Evolutionary conservation across 805 yeast species (phyloP), one percentile per base, ranked within the genome.

Genomic region (Candida ponderosae): DNA sequence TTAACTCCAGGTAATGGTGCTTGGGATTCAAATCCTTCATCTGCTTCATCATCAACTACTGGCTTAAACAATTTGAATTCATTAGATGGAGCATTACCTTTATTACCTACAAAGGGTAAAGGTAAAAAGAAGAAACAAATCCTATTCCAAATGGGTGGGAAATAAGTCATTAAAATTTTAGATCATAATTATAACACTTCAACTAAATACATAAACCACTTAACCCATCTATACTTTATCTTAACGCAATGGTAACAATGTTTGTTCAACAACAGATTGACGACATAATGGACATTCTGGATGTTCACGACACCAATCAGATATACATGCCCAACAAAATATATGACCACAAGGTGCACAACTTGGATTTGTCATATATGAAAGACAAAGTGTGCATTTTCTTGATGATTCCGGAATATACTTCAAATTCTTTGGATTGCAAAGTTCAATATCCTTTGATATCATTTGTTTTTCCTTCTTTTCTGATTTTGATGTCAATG

Each of bases 251-350:
- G 56, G 57, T 31, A 54, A 39, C 18, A 53, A 33, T 16, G 45
- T 29, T 38, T 52, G 57, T 34, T 51, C 55, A 21, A 68, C 61
- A 35, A 86, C 71, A 18, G 64, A 68, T 45, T 81, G 93, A 37
- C 97, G 61, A 53, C 97, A 93, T 20, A 93, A 63, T 0, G 98
- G 97, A 54, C 98, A 90, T 52, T 88, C 96, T 0, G 87, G 80
- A 41, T 73, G 65, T 46, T 88, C 96, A 43, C 86, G 68, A 40
- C 88, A 76, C 97, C 97, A 90, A 48, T 84, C 95, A 6, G 78
- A 68, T 5, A 88, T 77, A 56, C 97, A 90, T 6, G 66, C 68
- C 97, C 97, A 90, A 60, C 98, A 90, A 57, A 85, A 90, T 14
- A 86, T 40, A 56, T 90, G 98, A 0, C 97, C 98, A 60, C 98